A percentile compares a stretch with the other conserved stretches of the same genome.
Evolutionary conservation across 2,329 filamentous ascomycete genomes (phyloP).

Genomic region (Diaporthe caulivora): DNA sequence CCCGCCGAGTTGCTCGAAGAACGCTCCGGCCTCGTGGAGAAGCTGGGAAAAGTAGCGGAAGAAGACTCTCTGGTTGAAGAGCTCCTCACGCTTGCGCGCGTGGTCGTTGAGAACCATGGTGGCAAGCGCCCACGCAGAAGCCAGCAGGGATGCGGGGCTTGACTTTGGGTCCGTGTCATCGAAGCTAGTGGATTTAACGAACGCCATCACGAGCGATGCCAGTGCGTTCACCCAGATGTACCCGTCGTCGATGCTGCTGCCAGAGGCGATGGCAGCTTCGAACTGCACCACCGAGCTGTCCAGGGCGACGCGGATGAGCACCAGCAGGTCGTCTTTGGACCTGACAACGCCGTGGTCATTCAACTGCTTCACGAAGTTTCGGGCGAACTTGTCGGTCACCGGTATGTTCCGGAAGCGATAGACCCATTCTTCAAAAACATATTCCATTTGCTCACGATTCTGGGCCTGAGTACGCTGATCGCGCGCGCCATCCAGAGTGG

Average conservation of each 20-base stretch:
- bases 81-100: constrained; percentile 82
- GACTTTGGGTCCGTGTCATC: constrained; percentile 68
- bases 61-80: constrained; percentile 90
- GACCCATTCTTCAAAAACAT: constrained; percentile 96
- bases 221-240: constrained; percentile 81
- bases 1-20: constrained; percentile 69
- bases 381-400: constrained; percentile 77
- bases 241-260: constrained; percentile 68
- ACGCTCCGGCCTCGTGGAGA: constrained; percentile 77
- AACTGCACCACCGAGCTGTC: constrained; percentile 84
- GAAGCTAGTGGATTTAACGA: constrained; percentile 80
- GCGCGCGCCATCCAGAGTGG: constrained; percentile 63
- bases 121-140: constrained; percentile 82
- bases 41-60: constrained; percentile 89
- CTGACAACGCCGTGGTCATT: constrained; percentile 80
- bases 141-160: constrained; percentile 78
- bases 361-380: constrained; percentile 87
- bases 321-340: constrained; percentile 79
- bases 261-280: constrained; percentile 76
- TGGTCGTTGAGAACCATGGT: constrained; percentile 88
- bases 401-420: constrained; percentile 83
- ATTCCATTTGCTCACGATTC: constrained; percentile 81
- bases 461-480: constrained; percentile 57
- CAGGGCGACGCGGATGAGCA: constrained; percentile 85
- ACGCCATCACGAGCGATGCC: constrained; percentile 81